These are phyloP conservation scores for Myrmaecium sp. DNA, from an alignment of 2,329 filamentous ascomycete species.

Conservation along the genomic window DNA sequence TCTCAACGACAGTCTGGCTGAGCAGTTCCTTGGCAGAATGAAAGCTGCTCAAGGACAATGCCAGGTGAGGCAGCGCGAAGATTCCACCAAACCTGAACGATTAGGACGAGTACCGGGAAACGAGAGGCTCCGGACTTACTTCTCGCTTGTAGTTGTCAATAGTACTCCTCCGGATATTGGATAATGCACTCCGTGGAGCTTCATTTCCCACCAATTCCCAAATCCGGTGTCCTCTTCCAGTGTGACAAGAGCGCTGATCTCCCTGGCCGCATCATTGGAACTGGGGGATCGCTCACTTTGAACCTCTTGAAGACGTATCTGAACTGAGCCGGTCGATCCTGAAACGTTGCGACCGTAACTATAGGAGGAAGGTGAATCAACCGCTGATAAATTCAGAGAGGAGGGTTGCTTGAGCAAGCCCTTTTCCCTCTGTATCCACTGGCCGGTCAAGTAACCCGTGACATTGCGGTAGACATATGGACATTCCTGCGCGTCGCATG, in stretches of 20 bases:
- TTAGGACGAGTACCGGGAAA: background rate
- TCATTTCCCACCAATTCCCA: constrained; percentile 63
- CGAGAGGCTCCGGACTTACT: constrained; percentile 30
- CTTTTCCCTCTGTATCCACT: constrained; percentile 50
- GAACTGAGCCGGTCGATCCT: constrained; percentile 49
- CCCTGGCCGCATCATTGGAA: constrained; percentile 32
- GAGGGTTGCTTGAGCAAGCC: constrained; percentile 28
- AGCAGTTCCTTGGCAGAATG: constrained; percentile 37
- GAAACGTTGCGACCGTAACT: constrained; percentile 72
- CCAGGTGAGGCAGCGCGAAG: constrained; percentile 73
- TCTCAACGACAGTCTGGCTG: constrained; percentile 52
- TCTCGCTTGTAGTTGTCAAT: constrained; percentile 80
- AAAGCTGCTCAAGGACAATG: constrained; percentile 40
- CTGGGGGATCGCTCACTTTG: too few species aligned
- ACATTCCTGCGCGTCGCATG: constrained; percentile 20
- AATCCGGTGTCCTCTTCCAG: constrained; percentile 54
- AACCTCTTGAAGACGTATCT: constrained; percentile 47
- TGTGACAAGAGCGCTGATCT: constrained; percentile 51
- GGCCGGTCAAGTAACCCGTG: constrained; percentile 59
- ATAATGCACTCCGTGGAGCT: constrained; percentile 74
- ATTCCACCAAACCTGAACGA: constrained; percentile 52
- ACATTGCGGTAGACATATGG: constrained; percentile 60
- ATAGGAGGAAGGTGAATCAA: constrained; percentile 48
- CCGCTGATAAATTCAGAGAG: constrained; percentile 32
- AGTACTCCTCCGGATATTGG: constrained; percentile 62